Percentiles rank a stretch among this genome's conserved stretches.
These are phyloP conservation scores for Smallanthus sonchifolius DNA, from an alignment of 129 eudicot genomes.

Conservation along the genomic window DNA sequence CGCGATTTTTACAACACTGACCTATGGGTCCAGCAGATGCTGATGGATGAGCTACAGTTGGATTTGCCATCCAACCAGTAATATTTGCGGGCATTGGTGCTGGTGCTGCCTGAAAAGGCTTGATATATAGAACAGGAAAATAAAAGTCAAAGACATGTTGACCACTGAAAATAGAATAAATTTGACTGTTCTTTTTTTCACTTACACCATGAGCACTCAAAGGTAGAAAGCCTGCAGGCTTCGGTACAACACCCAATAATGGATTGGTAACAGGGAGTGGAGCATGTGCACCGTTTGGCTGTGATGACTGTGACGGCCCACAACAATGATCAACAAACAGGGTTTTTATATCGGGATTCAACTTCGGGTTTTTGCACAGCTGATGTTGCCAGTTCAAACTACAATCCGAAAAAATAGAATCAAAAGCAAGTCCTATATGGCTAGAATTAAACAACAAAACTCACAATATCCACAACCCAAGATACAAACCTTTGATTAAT, in stretches of 20 bases:
- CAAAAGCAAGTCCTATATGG: conserved; percentile 7
- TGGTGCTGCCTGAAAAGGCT: conserved; percentile 73
- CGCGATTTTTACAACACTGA: too few species aligned
- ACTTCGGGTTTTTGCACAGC: conserved; percentile 70
- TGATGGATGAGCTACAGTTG: conserved; percentile 64
- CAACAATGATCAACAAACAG: conserved; percentile 83
- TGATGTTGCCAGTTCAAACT: conserved; percentile 97
- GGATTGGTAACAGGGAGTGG: conserved; percentile 71
- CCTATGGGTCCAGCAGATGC: conserved; percentile 77
- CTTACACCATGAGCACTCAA: conserved; percentile 80
- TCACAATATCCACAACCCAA: neutral
- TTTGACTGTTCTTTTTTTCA: conserved; percentile 1
- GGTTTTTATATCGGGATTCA: conserved; percentile 77
- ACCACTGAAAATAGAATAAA: neutral
- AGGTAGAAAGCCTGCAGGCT: conserved; percentile 62
- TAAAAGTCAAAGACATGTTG: conserved; percentile 8
- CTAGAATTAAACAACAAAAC: neutral
- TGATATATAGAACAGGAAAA: conserved; percentile 15
- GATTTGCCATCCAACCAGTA: conserved; percentile 77
- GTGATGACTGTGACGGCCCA: conserved; percentile 64
- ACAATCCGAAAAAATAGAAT: conserved; percentile 21
- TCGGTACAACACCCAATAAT: conserved; percentile 53
- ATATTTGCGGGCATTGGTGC: conserved; percentile 55
- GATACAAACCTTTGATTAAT: conserved; percentile 65
- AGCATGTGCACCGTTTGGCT: conserved; percentile 74